Conservation (phyloP, 2,329 filamentous ascomycete genomes). For the Alternaria angustiovoidea region DNA sequence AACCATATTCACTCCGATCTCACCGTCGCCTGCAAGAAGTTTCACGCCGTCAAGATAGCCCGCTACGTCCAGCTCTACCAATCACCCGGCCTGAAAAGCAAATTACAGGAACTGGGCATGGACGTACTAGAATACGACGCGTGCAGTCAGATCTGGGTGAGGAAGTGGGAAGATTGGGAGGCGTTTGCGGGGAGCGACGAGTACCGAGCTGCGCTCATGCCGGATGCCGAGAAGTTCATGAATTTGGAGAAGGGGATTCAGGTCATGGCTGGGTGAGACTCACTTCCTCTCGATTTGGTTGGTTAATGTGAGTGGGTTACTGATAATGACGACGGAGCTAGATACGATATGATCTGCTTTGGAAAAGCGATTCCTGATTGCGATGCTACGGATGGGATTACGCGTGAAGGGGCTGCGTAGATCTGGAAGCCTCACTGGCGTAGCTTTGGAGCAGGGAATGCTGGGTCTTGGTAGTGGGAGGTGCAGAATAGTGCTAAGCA, state of each 20-base stretch:
- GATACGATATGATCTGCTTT: slow-evolving; percentile 35
- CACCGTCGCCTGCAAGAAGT: too few relatives aligned
- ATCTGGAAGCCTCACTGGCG: not conserved
- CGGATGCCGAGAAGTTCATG: slow-evolving; percentile 42
- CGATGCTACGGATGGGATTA: slow-evolving; percentile 34
- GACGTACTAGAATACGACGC: slow-evolving; percentile 30
- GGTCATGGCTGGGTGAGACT: slow-evolving; percentile 36
- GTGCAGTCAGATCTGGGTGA: slow-evolving; percentile 36
- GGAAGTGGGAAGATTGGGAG: slow-evolving; percentile 35
- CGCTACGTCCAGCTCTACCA: too few relatives aligned
- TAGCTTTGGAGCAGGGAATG: too few relatives aligned
- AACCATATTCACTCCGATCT: too few relatives aligned
- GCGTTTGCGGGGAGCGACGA: slow-evolving; percentile 30
- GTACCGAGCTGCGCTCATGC: slow-evolving; percentile 30
- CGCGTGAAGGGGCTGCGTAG: slow-evolving; percentile 1
- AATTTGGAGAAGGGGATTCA: slow-evolving; percentile 31
- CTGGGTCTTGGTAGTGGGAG: too few relatives aligned
- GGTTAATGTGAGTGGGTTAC: too few relatives aligned
- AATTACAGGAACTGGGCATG: not conserved
- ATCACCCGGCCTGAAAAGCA: not conserved
- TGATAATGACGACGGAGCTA: slow-evolving; percentile 1
- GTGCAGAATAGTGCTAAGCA: too few relatives aligned
- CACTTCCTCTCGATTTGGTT: too few relatives aligned
- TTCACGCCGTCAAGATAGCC: too few relatives aligned
- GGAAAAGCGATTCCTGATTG: slow-evolving; percentile 36